Base-by-base conservation (phyloP, 805 yeast genomes). In the Sugiyamaella boreocaroliniensis region DNA sequence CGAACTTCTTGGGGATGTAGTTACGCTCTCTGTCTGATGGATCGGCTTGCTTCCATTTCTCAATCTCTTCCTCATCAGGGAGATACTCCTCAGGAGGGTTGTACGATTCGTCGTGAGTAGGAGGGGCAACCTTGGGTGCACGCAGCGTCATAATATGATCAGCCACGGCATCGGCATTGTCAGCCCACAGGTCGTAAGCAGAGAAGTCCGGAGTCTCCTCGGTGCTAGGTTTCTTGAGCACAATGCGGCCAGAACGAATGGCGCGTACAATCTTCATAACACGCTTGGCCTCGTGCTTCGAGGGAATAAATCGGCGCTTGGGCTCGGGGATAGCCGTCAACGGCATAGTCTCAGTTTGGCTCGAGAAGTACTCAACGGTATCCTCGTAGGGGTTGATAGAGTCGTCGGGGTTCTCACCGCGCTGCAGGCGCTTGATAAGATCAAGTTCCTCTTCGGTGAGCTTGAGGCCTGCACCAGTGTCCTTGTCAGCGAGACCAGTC, bases 31-130 rank as follows among this genome's bases (percentile, higher is more conserved):
- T 78, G 59, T 89, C 97, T 49, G 75, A 72, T 29, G 89, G 88
- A 43, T 85, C 93, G 40, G 74, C 68, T 45, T 77, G 78, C 58
- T 80, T 79, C 87, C 92, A 87, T 61, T 78, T 74, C 59, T 82
- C 76, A 58, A 72, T 74, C 67, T 92, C 98, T 63, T 89, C 92
- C 47, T 81, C 86, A 12, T 82, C 82, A 56, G 88, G 72, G 59
- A 93, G 72, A 64, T 93, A 93, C 74, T 93, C 99, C 64, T 78
- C 96, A 4, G 99, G 99, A 40, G 99, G 99, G 66, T 93, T 93
- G 70, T 93, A 93, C 63, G 93, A 83, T 73, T 92, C 97, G 60
- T 92, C 99, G 66, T 93, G 82, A 0, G 97, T 88, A 53, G 99
- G 99, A 37, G 97, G 98, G 14, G 96, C 82, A 62, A 89, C 61